Evolutionary conservation across 2,329 filamentous ascomycete genomes (phyloP), one percentile per base, ranked within the genome.

Genomic region (Cucurbitaria berberidis): DNA sequence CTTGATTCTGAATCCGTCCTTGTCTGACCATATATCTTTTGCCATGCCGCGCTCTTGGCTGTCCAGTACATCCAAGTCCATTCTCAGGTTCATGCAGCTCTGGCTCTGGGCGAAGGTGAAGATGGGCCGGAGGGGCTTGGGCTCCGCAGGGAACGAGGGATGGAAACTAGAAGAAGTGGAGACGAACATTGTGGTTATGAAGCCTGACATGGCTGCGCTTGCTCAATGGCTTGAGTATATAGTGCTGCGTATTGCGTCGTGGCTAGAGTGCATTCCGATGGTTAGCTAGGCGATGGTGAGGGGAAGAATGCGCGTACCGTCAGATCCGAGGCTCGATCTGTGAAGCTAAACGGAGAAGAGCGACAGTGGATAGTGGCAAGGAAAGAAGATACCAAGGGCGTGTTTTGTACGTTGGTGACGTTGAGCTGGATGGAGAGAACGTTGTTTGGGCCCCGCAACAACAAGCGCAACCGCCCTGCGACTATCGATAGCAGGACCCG

Each of bases 131-230:
- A 81, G 68, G 48, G 76, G 69, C 59, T 59, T 67, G 48, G 68
- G 66, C 57, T 67, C 74, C 53, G 66, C 54, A 57, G 59, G 67
- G 64, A 68, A 72, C 53, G 53, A 53, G 59, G 66, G 60, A 60
- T 62, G 74, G 68, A 54, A 55, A 51, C 46, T 75, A 45, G 60
- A 56, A 55, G 69, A 61, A 60, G 62, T 50, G 29, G 67, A 68
- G 60, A 89, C 87, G 79, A 81, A 91, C 88, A 91, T 89, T 74
- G 89, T 92, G 65, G 88, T 90, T 72, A 92, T 88, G 79, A 92
- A 90, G 63, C 88, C 89, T 73, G 88, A 84, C 89, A 91, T 91
- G 55, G 53, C 49, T 49, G 54, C 39, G 42, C 22, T 53, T 48
- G 52, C 53, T 34, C 24, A 34, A 38, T 38, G 50, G 40, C 50